Evolutionary conservation across 2,329 filamentous ascomycete species (phyloP).

Genomic region (Aspergillus ibericus): DNA sequence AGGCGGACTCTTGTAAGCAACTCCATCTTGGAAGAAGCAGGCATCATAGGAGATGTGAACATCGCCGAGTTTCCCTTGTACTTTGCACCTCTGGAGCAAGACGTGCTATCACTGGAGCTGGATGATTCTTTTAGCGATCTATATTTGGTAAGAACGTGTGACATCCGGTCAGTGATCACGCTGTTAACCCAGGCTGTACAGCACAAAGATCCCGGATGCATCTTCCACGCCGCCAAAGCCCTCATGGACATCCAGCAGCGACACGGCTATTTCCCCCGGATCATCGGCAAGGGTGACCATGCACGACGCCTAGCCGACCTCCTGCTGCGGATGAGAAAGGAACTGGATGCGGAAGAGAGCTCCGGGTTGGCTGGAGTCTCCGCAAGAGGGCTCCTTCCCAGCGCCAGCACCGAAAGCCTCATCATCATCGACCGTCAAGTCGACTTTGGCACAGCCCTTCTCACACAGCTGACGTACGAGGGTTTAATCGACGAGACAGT

Average conservation of each 20-base stretch:
- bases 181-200: constrained; percentile 24
- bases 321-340: constrained; percentile 85
- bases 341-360: constrained; percentile 77
- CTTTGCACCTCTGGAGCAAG: constrained; percentile 88
- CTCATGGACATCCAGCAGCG: constrained; percentile 92
- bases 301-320: constrained; percentile 85
- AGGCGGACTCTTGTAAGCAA: constrained; percentile 89
- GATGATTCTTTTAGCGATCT: constrained; percentile 84
- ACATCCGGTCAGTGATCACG: neutral
- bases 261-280: constrained; percentile 89
- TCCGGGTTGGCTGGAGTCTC: constrained; percentile 57
- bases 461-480: constrained; percentile 96
- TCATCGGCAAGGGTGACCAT: constrained; percentile 94
- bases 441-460: constrained; percentile 85
- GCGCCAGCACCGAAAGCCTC: constrained; percentile 81
- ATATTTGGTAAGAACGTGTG: constrained; percentile 62
- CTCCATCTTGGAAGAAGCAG: constrained; percentile 86
- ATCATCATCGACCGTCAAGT: constrained; percentile 95
- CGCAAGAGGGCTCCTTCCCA: constrained; percentile 72
- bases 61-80: constrained; percentile 83
- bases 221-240: constrained; percentile 83
- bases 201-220: constrained; percentile 86
- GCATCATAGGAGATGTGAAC: constrained; percentile 87
- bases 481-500: constrained; percentile 93
- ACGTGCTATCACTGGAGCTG: constrained; percentile 86